Base-by-base conservation (phyloP, 2,329 filamentous ascomycete genomes). In the Microdochium nivale region DNA sequence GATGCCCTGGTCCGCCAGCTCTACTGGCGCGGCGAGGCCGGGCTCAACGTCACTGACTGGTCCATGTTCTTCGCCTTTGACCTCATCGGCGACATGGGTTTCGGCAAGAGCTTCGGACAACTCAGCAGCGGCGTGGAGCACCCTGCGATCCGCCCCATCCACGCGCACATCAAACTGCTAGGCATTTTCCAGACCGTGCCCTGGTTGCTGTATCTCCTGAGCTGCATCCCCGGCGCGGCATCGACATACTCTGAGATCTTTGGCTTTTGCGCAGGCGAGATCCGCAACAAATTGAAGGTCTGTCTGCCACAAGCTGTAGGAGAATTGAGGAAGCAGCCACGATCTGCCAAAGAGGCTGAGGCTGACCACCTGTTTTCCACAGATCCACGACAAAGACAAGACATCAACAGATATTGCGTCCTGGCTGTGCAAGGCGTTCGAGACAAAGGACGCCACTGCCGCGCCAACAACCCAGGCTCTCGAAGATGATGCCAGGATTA, bases 371-470 rank as follows among this genome's bases (percentile, higher is more conserved):
- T 2, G 7, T 8, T 25, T 1, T 25, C 1, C 32, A 60, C 64
- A 57, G 51, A 11, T 63, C 58, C 53, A 33, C 58, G 23, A 32
- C 30, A 47, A 30, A 8, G 57, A 66, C 9, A 57, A 66, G 8
- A 32, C 61, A 8, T 68, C 66, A 0, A 55, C 59, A 30, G 68
- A 72, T 53, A 61, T 73, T 25, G 54, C 68, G 5, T 68, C 68
- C 0, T 73, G 69, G 69, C 56, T 73, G 4, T 44, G 71, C 14
- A 70, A 70, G 50, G 66, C 69, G 5, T 56, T 65, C 4, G 59
- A 64, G 10, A 66, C 71, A 16, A 65, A 65, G 23, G 66, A 70
- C 21, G 52, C 58, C 2, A 64, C 64, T 1, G 68, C 67, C 1
- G 58, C 68, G 5, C 64, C 65, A 4, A 64, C 59, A 0, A 47